These are phyloP conservation scores for Medicago lupulina DNA, from an alignment of 306 rosid species.

Conservation along the genomic window DNA sequence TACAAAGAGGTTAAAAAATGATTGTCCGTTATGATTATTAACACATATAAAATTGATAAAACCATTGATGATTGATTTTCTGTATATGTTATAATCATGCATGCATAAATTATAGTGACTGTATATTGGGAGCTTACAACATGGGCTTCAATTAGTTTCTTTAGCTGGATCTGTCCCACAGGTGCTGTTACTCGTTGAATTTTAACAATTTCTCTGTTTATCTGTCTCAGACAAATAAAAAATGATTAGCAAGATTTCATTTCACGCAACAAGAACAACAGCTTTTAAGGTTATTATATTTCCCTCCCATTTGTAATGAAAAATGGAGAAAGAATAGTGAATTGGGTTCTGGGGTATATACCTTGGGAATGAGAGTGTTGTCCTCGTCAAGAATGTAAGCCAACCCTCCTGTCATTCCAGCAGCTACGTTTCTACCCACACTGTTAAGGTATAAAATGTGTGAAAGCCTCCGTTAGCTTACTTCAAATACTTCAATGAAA, in stretches of 20 bases:
- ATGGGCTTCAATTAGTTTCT: slow-evolving; percentile 92
- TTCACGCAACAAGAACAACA: slow-evolving; percentile 14
- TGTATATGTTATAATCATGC: neutral
- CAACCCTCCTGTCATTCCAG: slow-evolving; percentile 99
- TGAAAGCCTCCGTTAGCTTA: slow-evolving; percentile 32
- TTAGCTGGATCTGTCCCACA: slow-evolving; percentile 94
- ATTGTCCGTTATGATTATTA: slow-evolving; percentile 20
- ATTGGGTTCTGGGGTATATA: slow-evolving; percentile 45
- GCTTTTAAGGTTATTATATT: slow-evolving; percentile 8
- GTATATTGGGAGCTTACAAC: slow-evolving; percentile 72
- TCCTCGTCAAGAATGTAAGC: slow-evolving; percentile 97
- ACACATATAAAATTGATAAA: neutral
- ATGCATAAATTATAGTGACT: slow-evolving; percentile 36
- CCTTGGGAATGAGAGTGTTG: slow-evolving; percentile 85
- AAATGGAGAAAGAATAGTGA: slow-evolving; percentile 12
- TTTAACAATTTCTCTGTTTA: slow-evolving; percentile 93
- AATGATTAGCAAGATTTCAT: neutral
- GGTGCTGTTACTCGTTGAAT: slow-evolving; percentile 88
- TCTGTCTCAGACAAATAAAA: slow-evolving; percentile 55
- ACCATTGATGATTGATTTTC: neutral
- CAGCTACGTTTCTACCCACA: slow-evolving; percentile 99
- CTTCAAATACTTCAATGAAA: slow-evolving; percentile 31
- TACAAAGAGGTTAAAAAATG: slow-evolving; percentile 28
- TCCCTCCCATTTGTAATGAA: neutral
- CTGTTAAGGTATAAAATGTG: slow-evolving; percentile 58